phyloP scores from a whole-genome alignment of 1,139 yeast species.

The Blastobotrys malaysiensis region DNA sequence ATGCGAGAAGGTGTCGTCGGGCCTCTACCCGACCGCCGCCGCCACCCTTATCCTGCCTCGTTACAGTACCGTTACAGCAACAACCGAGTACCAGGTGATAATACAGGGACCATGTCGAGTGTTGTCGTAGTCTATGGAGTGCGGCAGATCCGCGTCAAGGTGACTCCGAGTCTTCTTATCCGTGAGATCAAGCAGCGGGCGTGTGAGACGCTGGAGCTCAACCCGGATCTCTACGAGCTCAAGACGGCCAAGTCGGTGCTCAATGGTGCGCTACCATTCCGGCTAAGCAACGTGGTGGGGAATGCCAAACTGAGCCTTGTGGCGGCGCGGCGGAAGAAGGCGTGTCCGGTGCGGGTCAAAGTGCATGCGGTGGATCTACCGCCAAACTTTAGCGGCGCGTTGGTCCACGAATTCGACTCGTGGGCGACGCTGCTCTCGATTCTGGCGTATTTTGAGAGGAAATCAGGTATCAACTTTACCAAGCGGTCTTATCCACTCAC shows the following conservation, averaged over 20 bases:
- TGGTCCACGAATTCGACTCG: conserved; percentile 18
- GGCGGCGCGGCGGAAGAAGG: conserved; percentile 13
- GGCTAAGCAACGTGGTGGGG: conserved; percentile 26
- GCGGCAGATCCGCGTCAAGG: conserved; percentile 24
- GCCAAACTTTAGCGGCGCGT: conserved; percentile 6
- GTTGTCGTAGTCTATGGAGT: conserved; percentile 20
- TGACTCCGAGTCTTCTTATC: conserved; percentile 25
- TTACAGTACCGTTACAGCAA: neutral
- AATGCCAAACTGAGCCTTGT: conserved; percentile 28
- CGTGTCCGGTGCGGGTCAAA: conserved; percentile 21
- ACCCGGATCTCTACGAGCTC: conserved; percentile 21
- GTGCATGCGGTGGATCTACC: conserved; percentile 22
- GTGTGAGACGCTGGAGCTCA: conserved; percentile 21
- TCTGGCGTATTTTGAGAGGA: conserved; percentile 23
- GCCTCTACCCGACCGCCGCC: neutral
- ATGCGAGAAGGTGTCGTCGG: conserved; percentile 1
- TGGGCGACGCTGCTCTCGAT: conserved; percentile 24
- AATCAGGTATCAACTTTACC: conserved; percentile 27
- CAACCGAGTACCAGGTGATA: neutral
- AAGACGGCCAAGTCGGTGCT: conserved; percentile 14
- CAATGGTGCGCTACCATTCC: conserved; percentile 25
- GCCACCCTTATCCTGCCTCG: neutral
- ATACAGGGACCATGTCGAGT: conserved; percentile 9
- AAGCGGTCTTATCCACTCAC: conserved; percentile 14
- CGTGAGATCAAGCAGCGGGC: conserved; percentile 26